These are phyloP conservation scores for Aspergillus biplanus DNA, from an alignment of 495 filamentous ascomycete species.

Conservation along the genomic window DNA sequence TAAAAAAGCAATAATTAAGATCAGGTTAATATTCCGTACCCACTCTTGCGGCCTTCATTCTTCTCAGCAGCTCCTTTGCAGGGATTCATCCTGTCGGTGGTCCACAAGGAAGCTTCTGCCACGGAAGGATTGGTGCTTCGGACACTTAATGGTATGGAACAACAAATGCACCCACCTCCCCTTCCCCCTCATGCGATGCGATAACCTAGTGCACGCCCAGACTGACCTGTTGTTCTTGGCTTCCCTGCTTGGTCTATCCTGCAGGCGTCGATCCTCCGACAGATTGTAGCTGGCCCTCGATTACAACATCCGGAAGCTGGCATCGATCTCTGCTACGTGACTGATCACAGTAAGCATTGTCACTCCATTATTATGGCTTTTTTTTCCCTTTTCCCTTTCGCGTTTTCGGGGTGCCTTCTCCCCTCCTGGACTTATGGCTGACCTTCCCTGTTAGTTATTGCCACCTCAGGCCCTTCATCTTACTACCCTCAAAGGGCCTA, in stretches of 20 bases:
- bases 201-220: conserved; percentile 13
- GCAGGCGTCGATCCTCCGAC: conserved; percentile 68
- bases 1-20: too few relatives aligned
- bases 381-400: conserved; percentile 2
- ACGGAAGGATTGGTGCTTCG: not conserved
- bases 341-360: conserved; percentile 61
- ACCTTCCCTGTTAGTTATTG: conserved; percentile 54
- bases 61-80: not conserved
- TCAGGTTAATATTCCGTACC: too few relatives aligned
- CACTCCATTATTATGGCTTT: not conserved
- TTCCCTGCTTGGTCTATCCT: conserved; percentile 13
- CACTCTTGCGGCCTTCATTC: not conserved
- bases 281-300: conserved; percentile 80
- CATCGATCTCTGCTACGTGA: conserved; percentile 95
- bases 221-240: conserved; percentile 26
- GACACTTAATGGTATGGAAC: conserved; percentile 2
- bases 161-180: not conserved
- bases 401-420: conserved; percentile 1
- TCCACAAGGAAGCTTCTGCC: not conserved
- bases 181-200: conserved; percentile 12
- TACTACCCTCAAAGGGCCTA: conserved; percentile 90
- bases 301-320: conserved; percentile 81
- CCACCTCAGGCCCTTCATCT: conserved; percentile 81
- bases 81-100: too few relatives aligned
- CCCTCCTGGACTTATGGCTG: not conserved